phyloP scores from a whole-genome alignment of 176 grass and related monocot genomes.

The Alopecurus myosuroides region DNA sequence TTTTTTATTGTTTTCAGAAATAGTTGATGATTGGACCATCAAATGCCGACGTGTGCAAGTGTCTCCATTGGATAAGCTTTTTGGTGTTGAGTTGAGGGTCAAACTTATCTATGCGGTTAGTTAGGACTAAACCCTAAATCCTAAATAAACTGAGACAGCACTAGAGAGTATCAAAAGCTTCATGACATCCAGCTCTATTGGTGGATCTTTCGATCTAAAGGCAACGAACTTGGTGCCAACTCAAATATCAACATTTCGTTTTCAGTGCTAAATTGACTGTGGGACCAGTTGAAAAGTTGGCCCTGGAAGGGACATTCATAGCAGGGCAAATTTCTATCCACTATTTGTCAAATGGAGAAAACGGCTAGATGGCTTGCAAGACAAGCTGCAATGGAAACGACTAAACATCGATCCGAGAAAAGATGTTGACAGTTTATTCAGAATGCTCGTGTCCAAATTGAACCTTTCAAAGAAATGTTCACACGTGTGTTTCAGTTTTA shows the following conservation, averaged over 20 bases:
- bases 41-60: too few species aligned
- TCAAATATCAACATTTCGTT: slow-evolving; percentile 7
- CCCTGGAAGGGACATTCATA: background rate
- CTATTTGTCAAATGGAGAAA: slow-evolving; percentile 25
- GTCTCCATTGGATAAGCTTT: too few species aligned
- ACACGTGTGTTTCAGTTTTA: background rate
- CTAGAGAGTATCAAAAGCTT: background rate
- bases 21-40: background rate
- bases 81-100: background rate
- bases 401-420: background rate
- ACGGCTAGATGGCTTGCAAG: background rate
- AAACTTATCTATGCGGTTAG: background rate
- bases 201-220: background rate
- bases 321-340: background rate
- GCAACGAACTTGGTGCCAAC: background rate
- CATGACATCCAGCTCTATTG: background rate
- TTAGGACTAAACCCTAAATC: background rate
- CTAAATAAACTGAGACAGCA: background rate
- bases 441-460: background rate
- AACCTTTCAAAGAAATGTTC: background rate
- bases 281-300: background rate
- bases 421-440: background rate
- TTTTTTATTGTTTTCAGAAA: background rate
- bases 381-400: background rate
- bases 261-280: background rate